Base-by-base conservation (phyloP, 1,284 basidiomycete genomes). In the Leccinum insigne region DNA sequence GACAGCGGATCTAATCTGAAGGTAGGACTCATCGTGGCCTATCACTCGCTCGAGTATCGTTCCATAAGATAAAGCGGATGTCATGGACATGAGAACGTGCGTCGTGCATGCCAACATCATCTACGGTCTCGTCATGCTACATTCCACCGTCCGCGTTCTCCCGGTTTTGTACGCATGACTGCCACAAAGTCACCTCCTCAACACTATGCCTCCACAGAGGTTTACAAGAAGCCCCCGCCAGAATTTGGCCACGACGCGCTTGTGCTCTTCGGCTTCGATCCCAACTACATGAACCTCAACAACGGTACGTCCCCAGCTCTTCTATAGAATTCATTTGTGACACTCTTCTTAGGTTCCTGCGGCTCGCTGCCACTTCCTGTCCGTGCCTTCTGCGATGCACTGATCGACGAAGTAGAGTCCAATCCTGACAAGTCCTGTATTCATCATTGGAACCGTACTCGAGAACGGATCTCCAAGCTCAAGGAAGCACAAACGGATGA, bases 11-110 rank as follows among this genome's bases (percentile, higher is more conserved):
- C 86, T 85, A 61, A 88, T 83, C 52, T 81, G 72, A 5, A 93
- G 79, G 66, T 85, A 80, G 9, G 79, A 71, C 11, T 85, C 86
- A 62, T 86, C 79, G 66, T 89, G 85, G 7, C 81, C 80, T 26
- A 93, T 84, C 9, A 93, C 90, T 21, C 86, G 80, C 65, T 78
- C 81, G 47, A 93, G 79, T 69, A 93, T 86, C 61, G 92, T 94
- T 32, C 95, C 95, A 75, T 96, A 95, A 81, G 95, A 95, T 78
- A 96, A 96, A 5, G 91, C 91, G 65, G 81, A 77, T 32, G 60
- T 38, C 76, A 73, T 75, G 67, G 42, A 44, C 42, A 44, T 44
- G 42, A 44, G 42, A 44, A 44, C 42, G 42, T 44, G 4, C 7
- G 42, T 16, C 42, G 42, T 44, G 16, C 42, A n/a, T 44, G 42